A percentile compares a stretch with the other conserved stretches of the same genome.
Evolutionary conservation across 208 protist genomes (phyloP).

Genomic region (Trypanosoma melophagium): DNA sequence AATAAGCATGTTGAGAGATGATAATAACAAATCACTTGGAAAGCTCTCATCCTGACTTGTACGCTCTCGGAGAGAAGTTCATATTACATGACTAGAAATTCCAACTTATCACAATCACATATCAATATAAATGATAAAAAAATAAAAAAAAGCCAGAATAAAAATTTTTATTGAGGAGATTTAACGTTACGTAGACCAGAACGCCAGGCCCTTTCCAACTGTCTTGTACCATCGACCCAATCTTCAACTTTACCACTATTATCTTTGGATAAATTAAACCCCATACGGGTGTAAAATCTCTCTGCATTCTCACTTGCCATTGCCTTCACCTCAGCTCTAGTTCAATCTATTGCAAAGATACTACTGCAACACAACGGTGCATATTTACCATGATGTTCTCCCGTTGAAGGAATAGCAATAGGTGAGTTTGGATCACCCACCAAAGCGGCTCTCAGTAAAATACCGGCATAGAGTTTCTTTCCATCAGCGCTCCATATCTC

Average conservation of each 20-base stretch:
- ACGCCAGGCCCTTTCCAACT: constrained; percentile 15
- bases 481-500: constrained; percentile 54
- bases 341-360: background rate
- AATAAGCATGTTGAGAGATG: background rate
- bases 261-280: constrained; percentile 7
- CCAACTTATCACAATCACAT: background rate
- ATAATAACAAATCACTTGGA: background rate
- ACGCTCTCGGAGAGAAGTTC: too few relatives aligned
- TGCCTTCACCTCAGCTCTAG: background rate
- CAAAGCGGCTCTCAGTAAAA: constrained; percentile 8
- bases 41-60: too few relatives aligned
- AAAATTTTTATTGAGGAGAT: background rate
- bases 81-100: too few relatives aligned
- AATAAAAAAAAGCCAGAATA: background rate
- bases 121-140: background rate
- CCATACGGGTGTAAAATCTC: background rate
- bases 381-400: background rate
- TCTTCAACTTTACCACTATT: background rate
- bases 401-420: constrained; percentile 1
- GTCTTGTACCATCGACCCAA: constrained; percentile 9
- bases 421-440: constrained; percentile 15
- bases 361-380: constrained; percentile 6
- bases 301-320: background rate
- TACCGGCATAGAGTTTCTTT: constrained; percentile 41
- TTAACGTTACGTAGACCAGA: constrained; percentile 6